Base-by-base conservation (phyloP, 2,329 filamentous ascomycete genomes). In the Sporothrix inflata region DNA sequence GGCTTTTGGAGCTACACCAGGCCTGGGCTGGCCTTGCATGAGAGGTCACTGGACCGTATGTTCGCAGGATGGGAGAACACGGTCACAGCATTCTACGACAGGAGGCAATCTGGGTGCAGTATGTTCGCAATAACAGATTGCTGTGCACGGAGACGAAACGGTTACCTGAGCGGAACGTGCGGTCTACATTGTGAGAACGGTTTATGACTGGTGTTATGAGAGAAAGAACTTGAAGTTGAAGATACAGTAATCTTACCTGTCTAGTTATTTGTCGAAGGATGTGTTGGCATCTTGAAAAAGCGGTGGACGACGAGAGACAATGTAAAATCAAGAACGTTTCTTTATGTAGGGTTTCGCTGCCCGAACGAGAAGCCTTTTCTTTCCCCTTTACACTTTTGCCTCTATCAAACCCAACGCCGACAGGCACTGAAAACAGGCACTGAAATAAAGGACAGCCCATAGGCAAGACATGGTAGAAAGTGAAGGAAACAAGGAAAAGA, bases 21-120 rank as follows among this genome's bases (percentile, higher is more conserved):
- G 38, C 38, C 57, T 63, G 60, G 60, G 60, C 60, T 65, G 60
- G 60, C 60, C 60, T 65, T 65, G 60, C 60, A 45, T 38, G 38
- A 65, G 12, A 45, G 60, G 60, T 65, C 60, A 65, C 60, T 65
- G 38, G 60, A 65, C 60, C 60, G 27, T 9, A n/a, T 27, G 21
- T 16, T 45, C 21, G 16, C 30, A 40, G 30, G 55, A 60, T 16
- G 55, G 30, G 21, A 70, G 38, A 12, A 24, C 42, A 21, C 55
- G 21, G 38, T 11, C 38, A 63, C 34, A 45, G 12, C 60, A 65
- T 42, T n/a, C 6, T 8, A 19, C 19, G 8, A 7, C 42, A 6
- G 3, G 19, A 19, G 8, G 47, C 47, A 6, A 47, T 47, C 2
- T 47, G 19, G 42, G 19, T 16, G 42, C 14, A 47, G 5, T 34